A percentile compares a stretch with the other conserved stretches of the same genome.
Conservation (phyloP, 176 grass and related monocot genomes). For the Typha latifolia region DNA sequence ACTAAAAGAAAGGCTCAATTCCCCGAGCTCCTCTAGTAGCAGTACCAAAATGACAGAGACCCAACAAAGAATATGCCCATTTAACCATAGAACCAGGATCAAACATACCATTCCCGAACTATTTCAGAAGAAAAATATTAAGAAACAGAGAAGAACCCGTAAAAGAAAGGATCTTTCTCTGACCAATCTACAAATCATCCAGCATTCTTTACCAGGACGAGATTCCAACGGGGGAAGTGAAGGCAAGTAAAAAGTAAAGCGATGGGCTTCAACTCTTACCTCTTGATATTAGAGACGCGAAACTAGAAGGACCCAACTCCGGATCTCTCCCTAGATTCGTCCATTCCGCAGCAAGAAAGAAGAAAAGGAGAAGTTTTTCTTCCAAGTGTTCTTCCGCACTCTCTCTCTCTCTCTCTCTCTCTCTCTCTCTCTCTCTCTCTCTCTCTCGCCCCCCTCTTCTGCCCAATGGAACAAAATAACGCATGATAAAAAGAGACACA, state of each 20-base stretch:
- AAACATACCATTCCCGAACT: not conserved
- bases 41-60: too few relatives aligned
- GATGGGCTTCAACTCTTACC: too few relatives aligned
- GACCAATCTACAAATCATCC: not conserved
- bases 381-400: not conserved
- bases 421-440: not conserved
- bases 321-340: slow-evolving; percentile 2
- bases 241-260: too few relatives aligned
- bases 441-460: not conserved
- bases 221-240: not conserved
- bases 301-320: not conserved
- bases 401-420: slow-evolving; percentile 8
- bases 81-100: not conserved
- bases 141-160: not conserved
- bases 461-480: too few relatives aligned
- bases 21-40: too few relatives aligned
- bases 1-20: too few relatives aligned
- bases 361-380: slow-evolving; percentile 9
- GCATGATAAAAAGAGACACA: too few relatives aligned
- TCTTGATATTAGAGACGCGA: too few relatives aligned
- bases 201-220: not conserved
- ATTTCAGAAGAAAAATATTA: slow-evolving; percentile 1
- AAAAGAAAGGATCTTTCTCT: not conserved
- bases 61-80: not conserved
- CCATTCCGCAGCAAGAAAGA: not conserved